These are phyloP conservation scores for Linnemannia schmuckeri DNA, from an alignment of 192 early-diverging fungal species.

Conservation along the genomic window DNA sequence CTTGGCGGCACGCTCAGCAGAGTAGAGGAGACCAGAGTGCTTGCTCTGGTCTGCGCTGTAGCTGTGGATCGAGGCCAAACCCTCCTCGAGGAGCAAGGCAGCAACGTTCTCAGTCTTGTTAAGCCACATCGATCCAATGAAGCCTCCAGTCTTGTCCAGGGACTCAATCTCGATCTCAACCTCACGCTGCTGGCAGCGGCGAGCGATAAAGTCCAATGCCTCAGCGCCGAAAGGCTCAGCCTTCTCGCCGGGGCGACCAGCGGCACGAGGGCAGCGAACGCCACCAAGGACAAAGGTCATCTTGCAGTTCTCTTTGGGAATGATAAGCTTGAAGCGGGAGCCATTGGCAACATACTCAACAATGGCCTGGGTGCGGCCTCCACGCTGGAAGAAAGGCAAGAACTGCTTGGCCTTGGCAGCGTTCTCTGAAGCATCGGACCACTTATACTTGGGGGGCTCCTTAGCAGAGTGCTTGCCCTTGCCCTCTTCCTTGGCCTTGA, in stretches of 20 bases:
- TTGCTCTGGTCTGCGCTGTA: conserved; percentile 89
- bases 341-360: conserved; percentile 91
- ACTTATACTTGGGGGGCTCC: conserved; percentile 78
- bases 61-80: conserved; percentile 87
- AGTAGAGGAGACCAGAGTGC: conserved; percentile 75
- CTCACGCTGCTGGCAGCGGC: conserved; percentile 87
- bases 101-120: conserved; percentile 78
- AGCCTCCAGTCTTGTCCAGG: conserved; percentile 92
- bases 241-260: conserved; percentile 74
- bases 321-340: conserved; percentile 83
- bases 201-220: conserved; percentile 77
- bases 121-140: conserved; percentile 89
- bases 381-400: conserved; percentile 85
- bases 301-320: conserved; percentile 88
- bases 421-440: conserved; percentile 86
- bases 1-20: conserved; percentile 86
- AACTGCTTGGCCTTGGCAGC: conserved; percentile 88
- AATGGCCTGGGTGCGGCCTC: conserved; percentile 81
- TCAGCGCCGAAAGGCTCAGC: conserved; percentile 91
- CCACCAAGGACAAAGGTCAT: conserved; percentile 90
- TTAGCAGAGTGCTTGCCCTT: conserved; percentile 92
- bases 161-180: conserved; percentile 92
- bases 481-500: conserved; percentile 75
- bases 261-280: conserved; percentile 86
- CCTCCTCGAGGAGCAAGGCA: conserved; percentile 79